phyloP scores from a whole-genome alignment of 2,329 filamentous ascomycete species.

The Myotisia sp. region DNA sequence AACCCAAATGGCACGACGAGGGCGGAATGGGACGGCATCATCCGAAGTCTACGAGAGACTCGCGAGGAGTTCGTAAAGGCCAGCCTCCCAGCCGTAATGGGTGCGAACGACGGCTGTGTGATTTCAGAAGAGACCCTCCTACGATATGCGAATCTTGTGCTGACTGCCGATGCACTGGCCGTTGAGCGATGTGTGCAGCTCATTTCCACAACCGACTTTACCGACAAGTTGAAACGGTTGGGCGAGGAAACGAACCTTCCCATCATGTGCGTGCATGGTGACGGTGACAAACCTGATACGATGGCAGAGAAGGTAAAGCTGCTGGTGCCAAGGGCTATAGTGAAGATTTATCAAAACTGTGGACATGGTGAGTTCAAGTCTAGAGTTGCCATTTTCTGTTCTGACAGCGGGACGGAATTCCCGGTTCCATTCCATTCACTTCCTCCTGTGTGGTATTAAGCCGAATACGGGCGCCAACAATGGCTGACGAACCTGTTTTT shows the following conservation, averaged over 20 bases:
- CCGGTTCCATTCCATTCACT: background rate
- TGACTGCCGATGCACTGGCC: constrained; percentile 16
- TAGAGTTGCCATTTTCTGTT: background rate
- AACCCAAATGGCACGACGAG: constrained; percentile 15
- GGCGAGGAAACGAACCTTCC: constrained; percentile 11
- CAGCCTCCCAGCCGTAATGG: constrained; percentile 15
- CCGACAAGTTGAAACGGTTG: constrained; percentile 13
- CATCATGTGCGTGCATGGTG: constrained; percentile 18
- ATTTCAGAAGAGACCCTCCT: constrained; percentile 12
- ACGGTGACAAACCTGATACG: constrained; percentile 17
- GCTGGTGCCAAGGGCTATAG: constrained; percentile 13
- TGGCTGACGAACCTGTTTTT: no score
- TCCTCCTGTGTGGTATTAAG: no score
- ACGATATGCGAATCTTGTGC: constrained; percentile 15
- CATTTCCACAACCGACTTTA: constrained; percentile 17
- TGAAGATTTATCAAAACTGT: constrained; percentile 19
- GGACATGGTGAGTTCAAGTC: constrained; percentile 15
- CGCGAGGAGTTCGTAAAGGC: constrained; percentile 14
- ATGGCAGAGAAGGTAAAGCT: constrained; percentile 15
- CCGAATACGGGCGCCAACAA: no score
- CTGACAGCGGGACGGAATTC: background rate
- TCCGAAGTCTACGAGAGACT: constrained; percentile 15
- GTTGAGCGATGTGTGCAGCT: constrained; percentile 19
- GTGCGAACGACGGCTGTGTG: constrained; percentile 12
- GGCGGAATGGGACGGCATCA: constrained; percentile 17